Evolutionary conservation across 2,329 filamentous ascomycete genomes (phyloP), one percentile per base, ranked within the genome.

Genomic region (Fusarium nanum): DNA sequence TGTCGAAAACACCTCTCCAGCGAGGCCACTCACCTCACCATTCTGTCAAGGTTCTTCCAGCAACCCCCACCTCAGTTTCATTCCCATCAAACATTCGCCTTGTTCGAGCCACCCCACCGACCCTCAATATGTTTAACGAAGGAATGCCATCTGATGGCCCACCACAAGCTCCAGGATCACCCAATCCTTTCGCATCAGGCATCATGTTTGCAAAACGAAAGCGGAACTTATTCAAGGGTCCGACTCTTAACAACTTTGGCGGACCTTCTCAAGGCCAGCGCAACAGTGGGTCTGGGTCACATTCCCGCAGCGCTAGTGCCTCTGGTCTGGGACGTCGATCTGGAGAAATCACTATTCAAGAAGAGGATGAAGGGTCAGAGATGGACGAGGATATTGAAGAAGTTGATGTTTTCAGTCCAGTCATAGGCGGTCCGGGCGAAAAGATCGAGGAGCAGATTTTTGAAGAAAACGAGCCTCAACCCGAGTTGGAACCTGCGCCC

Each of bases 21-120:
- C 82, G 87, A 37, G 87, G 87, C 16, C 89, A 92, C 25, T 94
- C 91, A 5, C 95, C 96, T 2, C 94, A 98, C 78, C 89, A 93
- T 72, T 97, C 93, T 0, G 92, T 98, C 74, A 98, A 98, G 81
- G 92, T 98, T n/a, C 88, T 98, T 5, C 95, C 96, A 2, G 93
- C 93, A 0, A 97, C 94, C 0, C 95, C 95, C 0, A 94, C 92
- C 1, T 82, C 87, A 5, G 84, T 85, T 18, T 83, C 88, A 2
- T 97, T 98, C 75, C 94, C 95, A 0, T 92, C 90, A 54, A 97
- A 94, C 71, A 92, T 98, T 64, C 91, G 95, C 5, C 84, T 98
- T 14, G 93, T 95, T 3, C 89, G 94, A 30, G 83, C 85, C 1
- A 83, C 86, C 3, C 81, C 86, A 0, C 83, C 86, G 12, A 81